Evolutionary conservation across 129 eudicot species (phyloP), one percentile per base, ranked within the genome.

Genomic region (Arctium lappa): DNA sequence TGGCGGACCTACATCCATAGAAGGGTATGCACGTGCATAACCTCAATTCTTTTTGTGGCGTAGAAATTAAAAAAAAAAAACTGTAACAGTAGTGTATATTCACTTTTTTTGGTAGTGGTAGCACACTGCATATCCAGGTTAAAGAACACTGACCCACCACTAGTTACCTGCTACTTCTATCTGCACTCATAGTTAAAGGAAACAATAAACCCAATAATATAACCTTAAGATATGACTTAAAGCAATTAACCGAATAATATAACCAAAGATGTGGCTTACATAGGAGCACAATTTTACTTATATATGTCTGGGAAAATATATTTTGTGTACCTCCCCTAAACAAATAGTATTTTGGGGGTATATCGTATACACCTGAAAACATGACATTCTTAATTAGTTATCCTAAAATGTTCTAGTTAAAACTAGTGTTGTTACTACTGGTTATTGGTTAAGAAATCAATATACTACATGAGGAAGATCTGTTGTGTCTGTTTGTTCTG

Each of bases 401-500:
- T 66, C 68, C 68, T 66, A 66, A 66, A 66, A 66, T 7, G 12
- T 66, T 66, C 71, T 8, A 66, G 34, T 9, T 66, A 66, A 22
- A 8, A 29, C 71, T 66, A 53, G 8, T 79, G 76, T 34, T 60
- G 38, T 48, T 30, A 50, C 30, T 31, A 18, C 5, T 76, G 32
- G 15, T 74, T 75, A 13, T 33, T 76, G 37, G 63, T 4, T 75
- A 16, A 10, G 6, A 8, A 13, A 75, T 75, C 15, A 29, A 44
- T 75, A 46, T 46, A 75, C 9, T 50, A 33, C 34, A 33, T 36
- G 18, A 60, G 77, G 53, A 72, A 80, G 15, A 78, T 37, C 53
- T 30, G 2, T 33, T 80, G 34, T 73, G 34, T 78, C 75, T 83
- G 22, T 73, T 80, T 78, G 34, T 73, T 76, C 42, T 82, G 27